Percentiles rank a stretch among this genome's conserved stretches.
phyloP scores from a whole-genome alignment of 1,139 yeast species.

The Debaryomyces subglobosus region DNA sequence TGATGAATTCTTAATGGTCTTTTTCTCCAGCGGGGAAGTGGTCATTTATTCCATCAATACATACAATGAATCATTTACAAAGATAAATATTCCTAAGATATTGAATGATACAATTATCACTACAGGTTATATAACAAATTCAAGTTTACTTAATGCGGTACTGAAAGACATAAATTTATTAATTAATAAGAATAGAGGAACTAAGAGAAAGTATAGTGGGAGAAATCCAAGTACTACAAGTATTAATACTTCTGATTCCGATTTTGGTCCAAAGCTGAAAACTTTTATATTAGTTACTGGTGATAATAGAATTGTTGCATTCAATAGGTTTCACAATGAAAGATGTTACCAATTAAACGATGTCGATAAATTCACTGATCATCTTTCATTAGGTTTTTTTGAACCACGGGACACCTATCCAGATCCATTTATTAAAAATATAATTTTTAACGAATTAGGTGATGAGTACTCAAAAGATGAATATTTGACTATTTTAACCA shows the following conservation, averaged over 20 bases:
- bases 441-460: slow-evolving; percentile 68
- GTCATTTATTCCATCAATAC: slow-evolving; percentile 49
- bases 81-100: slow-evolving; percentile 51
- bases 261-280: slow-evolving; percentile 43
- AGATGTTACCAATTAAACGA: slow-evolving; percentile 66
- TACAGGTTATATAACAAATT: slow-evolving; percentile 63
- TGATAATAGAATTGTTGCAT: slow-evolving; percentile 70
- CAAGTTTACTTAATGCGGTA: slow-evolving; percentile 44
- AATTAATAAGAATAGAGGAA: slow-evolving; percentile 29
- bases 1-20: slow-evolving; percentile 54
- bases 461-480: slow-evolving; percentile 56
- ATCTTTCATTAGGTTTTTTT: slow-evolving; percentile 55
- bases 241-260: slow-evolving; percentile 15
- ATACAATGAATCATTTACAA: slow-evolving; percentile 39
- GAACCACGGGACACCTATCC: slow-evolving; percentile 63
- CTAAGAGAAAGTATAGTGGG: slow-evolving; percentile 32
- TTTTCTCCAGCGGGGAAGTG: slow-evolving; percentile 60
- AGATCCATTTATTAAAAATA: slow-evolving; percentile 76
- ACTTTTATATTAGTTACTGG: slow-evolving; percentile 73
- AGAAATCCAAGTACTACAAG: slow-evolving; percentile 7
- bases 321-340: slow-evolving; percentile 65
- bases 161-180: slow-evolving; percentile 42
- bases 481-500: slow-evolving; percentile 69
- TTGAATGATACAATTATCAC: slow-evolving; percentile 66
- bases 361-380: slow-evolving; percentile 59